Evolutionary conservation across 805 yeast genomes (phyloP).

Genomic region (Barnettozyma sp.): DNA sequence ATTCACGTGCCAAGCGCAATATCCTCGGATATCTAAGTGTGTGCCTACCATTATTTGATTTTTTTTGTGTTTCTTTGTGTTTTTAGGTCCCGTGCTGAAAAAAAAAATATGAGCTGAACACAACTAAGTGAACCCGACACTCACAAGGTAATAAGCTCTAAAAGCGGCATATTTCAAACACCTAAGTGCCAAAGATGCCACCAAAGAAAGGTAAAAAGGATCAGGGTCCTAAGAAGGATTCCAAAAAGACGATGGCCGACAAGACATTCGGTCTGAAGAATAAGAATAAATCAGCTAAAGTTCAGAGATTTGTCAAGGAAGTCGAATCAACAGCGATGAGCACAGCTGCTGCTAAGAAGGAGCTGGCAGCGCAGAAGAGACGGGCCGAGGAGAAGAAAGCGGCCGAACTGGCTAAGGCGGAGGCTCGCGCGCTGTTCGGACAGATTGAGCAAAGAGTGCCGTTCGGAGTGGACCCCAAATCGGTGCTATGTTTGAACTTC

Average conservation of each 20-base stretch:
- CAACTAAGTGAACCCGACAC: no score
- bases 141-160: no score
- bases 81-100: no score
- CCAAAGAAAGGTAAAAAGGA: conserved; percentile 63
- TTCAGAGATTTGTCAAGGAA: conserved; percentile 65
- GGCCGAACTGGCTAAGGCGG: conserved; percentile 81
- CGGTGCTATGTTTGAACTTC: conserved; percentile 84
- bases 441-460: conserved; percentile 81
- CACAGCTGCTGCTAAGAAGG: conserved; percentile 54
- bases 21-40: no score
- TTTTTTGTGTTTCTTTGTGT: no score
- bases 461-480: conserved; percentile 95
- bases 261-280: conserved; percentile 95
- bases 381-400: conserved; percentile 79
- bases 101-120: no score
- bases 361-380: conserved; percentile 67
- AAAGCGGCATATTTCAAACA: no score
- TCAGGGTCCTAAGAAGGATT: conserved; percentile 41
- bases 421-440: conserved; percentile 73
- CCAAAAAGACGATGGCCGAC: conserved; percentile 69
- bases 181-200: no score
- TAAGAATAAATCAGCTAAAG: conserved; percentile 89
- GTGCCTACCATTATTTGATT: no score
- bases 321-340: conserved; percentile 52
- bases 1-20: no score